Evolutionary conservation across 225 moss, liverwort and hornwort genomes (phyloP).

Genomic region (Thuidium tamariscinum): DNA sequence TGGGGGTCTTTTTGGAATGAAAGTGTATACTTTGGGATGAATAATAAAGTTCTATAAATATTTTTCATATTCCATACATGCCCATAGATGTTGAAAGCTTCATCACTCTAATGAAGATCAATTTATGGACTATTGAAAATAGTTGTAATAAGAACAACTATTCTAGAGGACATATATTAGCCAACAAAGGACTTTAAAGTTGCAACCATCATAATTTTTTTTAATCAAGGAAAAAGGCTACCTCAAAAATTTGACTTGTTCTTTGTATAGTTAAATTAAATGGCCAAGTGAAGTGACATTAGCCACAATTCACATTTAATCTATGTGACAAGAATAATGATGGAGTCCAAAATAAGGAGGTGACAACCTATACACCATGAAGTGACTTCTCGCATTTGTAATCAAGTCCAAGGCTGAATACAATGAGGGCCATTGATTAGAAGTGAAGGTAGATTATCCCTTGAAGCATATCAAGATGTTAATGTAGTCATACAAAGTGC

Average conservation of each 20-base stretch:
- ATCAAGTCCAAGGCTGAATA: background rate
- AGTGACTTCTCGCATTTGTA: background rate
- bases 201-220: background rate
- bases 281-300: background rate
- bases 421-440: background rate
- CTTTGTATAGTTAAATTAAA: background rate
- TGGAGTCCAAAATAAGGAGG: background rate
- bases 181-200: background rate
- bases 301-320: background rate
- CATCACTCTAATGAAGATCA: background rate
- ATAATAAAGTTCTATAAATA: background rate
- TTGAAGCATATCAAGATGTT: too few species aligned
- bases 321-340: background rate
- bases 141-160: too few species aligned
- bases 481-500: too few species aligned
- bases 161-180: background rate
- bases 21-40: background rate
- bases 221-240: too few species aligned
- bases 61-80: background rate
- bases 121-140: background rate
- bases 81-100: accelerated
- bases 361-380: background rate
- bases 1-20: too few species aligned
- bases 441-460: too few species aligned
- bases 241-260: background rate